phyloP scores from a whole-genome alignment of 192 early-diverging fungal genomes.

The Backusella macrospora region DNA sequence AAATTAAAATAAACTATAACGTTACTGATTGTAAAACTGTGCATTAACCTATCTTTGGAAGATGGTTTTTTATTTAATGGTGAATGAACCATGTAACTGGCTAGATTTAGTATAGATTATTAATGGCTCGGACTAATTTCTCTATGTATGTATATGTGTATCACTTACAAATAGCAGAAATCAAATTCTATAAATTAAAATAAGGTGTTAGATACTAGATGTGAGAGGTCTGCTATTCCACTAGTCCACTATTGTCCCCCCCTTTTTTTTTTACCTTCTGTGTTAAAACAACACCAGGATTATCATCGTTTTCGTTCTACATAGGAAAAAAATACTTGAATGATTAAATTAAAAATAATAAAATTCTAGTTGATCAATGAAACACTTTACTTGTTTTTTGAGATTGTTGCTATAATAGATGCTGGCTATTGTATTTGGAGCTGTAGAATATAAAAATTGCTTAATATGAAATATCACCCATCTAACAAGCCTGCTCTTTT shows the following conservation, averaged over 20 bases:
- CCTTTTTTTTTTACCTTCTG: not conserved
- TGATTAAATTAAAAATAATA: not conserved
- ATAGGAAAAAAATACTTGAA: not conserved
- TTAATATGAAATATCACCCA: not conserved
- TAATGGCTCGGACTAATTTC: no score
- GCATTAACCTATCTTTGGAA: conserved; percentile 36
- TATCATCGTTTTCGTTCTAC: not conserved
- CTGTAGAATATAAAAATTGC: not conserved
- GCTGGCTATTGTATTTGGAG: conserved; percentile 10
- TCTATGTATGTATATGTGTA: not conserved
- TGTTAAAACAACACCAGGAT: not conserved
- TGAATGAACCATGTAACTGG: conserved; percentile 28
- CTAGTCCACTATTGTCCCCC: no score
- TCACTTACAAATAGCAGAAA: conserved; percentile 17
- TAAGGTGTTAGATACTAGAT: not conserved
- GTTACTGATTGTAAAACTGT: conserved; percentile 46
- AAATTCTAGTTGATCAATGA: not conserved
- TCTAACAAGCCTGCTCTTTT: not conserved
- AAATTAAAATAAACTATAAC: not conserved
- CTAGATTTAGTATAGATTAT: conserved; percentile 10
- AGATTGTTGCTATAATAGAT: conserved; percentile 12
- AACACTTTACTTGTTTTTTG: conserved; percentile 2
- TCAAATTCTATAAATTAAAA: conserved; percentile 1
- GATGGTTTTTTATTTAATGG: conserved; percentile 37
- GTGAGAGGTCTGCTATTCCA: no score